Evolutionary conservation across 441 rosid species (phyloP).

Genomic region (Biscutella auriculata): DNA sequence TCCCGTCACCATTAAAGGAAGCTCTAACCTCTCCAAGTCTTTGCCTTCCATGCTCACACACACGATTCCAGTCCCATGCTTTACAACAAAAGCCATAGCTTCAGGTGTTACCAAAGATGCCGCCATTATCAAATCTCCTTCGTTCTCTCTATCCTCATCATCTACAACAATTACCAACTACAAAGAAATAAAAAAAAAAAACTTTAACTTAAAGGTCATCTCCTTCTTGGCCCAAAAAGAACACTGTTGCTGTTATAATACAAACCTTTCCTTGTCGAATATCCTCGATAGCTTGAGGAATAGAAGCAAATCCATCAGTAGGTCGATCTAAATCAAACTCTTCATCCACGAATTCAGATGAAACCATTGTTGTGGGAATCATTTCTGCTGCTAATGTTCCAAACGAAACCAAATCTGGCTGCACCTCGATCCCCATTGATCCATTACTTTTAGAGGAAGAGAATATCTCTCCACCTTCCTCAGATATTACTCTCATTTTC

Average conservation of each 20-base stretch:
- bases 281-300: constrained; percentile 24
- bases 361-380: constrained; percentile 29
- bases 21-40: constrained; percentile 50
- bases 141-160: constrained; percentile 65
- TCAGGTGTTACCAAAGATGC: constrained; percentile 44
- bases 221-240: neutral
- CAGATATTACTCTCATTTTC: constrained; percentile 35
- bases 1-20: constrained; percentile 47
- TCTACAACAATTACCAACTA: constrained; percentile 64
- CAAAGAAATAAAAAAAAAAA: neutral
- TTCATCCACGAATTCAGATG: constrained; percentile 26
- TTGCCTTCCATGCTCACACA: constrained; percentile 56
- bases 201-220: neutral
- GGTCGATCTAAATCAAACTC: constrained; percentile 40
- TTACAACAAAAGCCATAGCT: constrained; percentile 54
- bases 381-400: constrained; percentile 49
- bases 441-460: constrained; percentile 31
- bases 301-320: constrained; percentile 23
- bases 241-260: neutral
- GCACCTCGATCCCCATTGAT: constrained; percentile 30
- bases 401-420: constrained; percentile 35
- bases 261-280: constrained; percentile 26
- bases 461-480: constrained; percentile 40
- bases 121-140: constrained; percentile 60
- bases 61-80: constrained; percentile 57